phyloP scores from a whole-genome alignment of 345 rosid species.

The Cardamine chenopodiifolia region DNA sequence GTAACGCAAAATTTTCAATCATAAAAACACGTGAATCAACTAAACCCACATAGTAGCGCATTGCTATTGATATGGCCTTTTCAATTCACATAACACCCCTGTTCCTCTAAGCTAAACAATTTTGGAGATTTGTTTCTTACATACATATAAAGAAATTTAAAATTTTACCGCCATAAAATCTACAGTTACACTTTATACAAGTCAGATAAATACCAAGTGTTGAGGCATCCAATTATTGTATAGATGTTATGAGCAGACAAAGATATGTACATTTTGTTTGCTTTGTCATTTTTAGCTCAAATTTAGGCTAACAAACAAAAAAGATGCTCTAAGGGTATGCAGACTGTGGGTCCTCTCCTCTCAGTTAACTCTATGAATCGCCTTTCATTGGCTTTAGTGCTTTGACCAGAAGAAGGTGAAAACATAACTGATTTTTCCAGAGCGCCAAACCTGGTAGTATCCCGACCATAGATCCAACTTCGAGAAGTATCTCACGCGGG shows the following conservation, averaged over 20 bases:
- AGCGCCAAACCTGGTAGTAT: too few species aligned
- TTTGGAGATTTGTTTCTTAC: too few species aligned
- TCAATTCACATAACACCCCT: not conserved
- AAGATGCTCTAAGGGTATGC: too few species aligned
- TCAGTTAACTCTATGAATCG: not conserved
- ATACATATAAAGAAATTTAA: not conserved
- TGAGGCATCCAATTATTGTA: not conserved
- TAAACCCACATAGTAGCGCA: not conserved
- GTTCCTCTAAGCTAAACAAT: not conserved
- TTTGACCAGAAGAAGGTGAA: not conserved
- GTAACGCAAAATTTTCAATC: too few species aligned
- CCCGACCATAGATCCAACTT: too few species aligned
- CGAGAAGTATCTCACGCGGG: too few species aligned
- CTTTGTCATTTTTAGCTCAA: slow-evolving; percentile 8
- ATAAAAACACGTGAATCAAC: not conserved
- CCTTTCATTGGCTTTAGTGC: not conserved
- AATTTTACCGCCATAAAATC: slow-evolving; percentile 5
- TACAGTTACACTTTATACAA: not conserved
- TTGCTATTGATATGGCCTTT: not conserved
- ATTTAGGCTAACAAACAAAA: not conserved
- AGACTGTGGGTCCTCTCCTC: not conserved
- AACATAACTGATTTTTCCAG: not conserved
- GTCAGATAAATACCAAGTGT: not conserved
- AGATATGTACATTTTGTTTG: not conserved
- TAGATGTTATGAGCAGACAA: not conserved